Evolutionary conservation across 108 stramenopile species (phyloP), one percentile per base, ranked within the genome.

Genomic region (Asterionellopsis glacialis): DNA sequence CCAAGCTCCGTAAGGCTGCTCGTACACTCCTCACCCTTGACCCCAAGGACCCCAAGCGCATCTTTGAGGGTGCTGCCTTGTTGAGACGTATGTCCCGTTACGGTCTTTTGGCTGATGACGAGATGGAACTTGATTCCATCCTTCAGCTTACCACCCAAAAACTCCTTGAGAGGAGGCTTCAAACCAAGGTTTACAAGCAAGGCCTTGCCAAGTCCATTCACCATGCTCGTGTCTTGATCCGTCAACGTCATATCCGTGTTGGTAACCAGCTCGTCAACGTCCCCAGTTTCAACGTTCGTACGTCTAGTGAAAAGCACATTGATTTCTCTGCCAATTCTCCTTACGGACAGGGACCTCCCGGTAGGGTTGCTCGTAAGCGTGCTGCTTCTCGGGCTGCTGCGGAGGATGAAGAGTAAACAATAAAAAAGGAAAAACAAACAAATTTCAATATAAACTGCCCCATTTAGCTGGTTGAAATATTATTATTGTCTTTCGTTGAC

Each of bases 1-100:
- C 98, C 74, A 99, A 99, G 87, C 91, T 98, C 70, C 95, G 98
- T 65, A 98, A 98, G 91, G 95, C 96, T 42, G 98, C 98, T 47
- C 96, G 98, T 72, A 86, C 90, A 48, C 72, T 99, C 54, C 67
- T 99, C 27, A 99, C 98, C 39, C 88, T 99, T 23, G 97, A 97
- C 55, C 77, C 84, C 45, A 93, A 95, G 81, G 96, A 99, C 66
- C 95, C 96, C 63, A 96, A 92, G 84, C 88, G 98, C 48, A 90
- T 98, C 74, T 99, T 99, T 79, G 98, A 99, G 92, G 97, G 95
- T 48, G 93, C 95, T 49, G 97, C 98, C 21, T 85, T 99, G 43
- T 87, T 99, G 55, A 96, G 98, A 68, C 94, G 98, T 41, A 93
- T 98, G 95, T 73, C 61, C 69, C 92, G 98, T 59, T 97, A 93